phyloP scores from a whole-genome alignment of 768 basidiomycete genomes.

The Kwoniella mangroviensis region DNA sequence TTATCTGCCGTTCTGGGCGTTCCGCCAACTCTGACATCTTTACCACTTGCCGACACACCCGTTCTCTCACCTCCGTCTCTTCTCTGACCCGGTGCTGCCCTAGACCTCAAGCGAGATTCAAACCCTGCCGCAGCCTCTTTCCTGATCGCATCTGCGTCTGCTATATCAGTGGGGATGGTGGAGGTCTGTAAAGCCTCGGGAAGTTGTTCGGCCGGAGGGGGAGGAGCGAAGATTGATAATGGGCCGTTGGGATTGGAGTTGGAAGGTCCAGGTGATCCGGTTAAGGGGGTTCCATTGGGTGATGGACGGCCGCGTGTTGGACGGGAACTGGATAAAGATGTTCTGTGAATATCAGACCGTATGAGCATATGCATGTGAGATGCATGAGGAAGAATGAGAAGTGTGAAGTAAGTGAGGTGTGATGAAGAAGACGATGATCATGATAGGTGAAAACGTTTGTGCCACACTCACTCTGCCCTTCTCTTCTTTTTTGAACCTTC shows the following conservation, averaged over 20 bases:
- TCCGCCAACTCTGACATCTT: constrained; percentile 47
- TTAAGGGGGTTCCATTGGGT: constrained; percentile 12
- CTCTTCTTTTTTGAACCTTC: constrained; percentile 26
- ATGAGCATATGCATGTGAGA: not conserved
- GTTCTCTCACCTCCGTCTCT: constrained; percentile 35
- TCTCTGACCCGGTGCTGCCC: constrained; percentile 10
- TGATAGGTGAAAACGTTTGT: constrained; percentile 1
- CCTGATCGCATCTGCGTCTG: constrained; percentile 36
- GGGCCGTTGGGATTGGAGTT: constrained; percentile 9
- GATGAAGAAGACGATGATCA: constrained; percentile 6
- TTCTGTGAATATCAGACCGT: constrained; percentile 2
- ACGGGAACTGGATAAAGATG: not conserved
- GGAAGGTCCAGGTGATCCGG: constrained; percentile 18
- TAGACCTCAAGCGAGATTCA: constrained; percentile 31
- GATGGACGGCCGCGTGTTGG: constrained; percentile 17
- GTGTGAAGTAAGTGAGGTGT: not conserved
- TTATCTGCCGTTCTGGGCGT: constrained; percentile 27
- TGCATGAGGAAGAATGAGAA: too few species aligned
- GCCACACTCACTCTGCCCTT: constrained; percentile 32
- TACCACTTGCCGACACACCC: constrained; percentile 44
- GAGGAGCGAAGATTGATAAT: constrained; percentile 33
- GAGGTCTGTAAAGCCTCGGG: constrained; percentile 33
- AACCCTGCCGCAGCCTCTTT: constrained; percentile 46
- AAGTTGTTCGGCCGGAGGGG: constrained; percentile 24
- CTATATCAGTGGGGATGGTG: not conserved